Evolutionary conservation across 1,139 yeast genomes (phyloP).

Genomic region (Hyphopichia pseudoburtonii): DNA sequence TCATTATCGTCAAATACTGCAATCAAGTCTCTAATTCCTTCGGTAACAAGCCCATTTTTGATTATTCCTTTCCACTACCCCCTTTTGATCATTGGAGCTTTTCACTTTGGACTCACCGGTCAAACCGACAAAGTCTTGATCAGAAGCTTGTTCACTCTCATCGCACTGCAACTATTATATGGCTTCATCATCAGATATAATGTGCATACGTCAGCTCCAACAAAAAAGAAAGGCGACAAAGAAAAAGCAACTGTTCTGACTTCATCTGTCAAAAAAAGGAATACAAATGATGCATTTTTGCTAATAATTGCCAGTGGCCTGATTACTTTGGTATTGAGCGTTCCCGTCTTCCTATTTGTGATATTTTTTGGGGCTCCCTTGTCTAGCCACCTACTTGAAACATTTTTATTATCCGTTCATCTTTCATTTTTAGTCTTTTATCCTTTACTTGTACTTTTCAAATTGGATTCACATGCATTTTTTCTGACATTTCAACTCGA

Average conservation of each 20-base stretch:
- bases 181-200: conserved; percentile 21
- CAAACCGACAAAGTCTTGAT: conserved; percentile 26
- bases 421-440: conserved; percentile 59
- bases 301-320: conserved; percentile 37
- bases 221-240: conserved; percentile 15
- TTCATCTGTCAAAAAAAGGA: conserved; percentile 10
- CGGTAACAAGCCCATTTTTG: conserved; percentile 23
- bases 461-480: conserved; percentile 47
- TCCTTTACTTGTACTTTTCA: conserved; percentile 64
- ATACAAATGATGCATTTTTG: conserved; percentile 30
- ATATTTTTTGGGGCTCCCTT: conserved; percentile 89
- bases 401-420: conserved; percentile 65
- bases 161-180: conserved; percentile 28
- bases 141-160: conserved; percentile 25
- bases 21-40: conserved; percentile 9
- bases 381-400: conserved; percentile 52
- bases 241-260: too few species aligned
- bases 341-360: conserved; percentile 52
- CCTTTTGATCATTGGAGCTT: conserved; percentile 37
- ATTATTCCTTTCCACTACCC: conserved; percentile 53
- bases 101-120: conserved; percentile 35
- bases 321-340: conserved; percentile 44
- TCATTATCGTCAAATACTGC: background rate
- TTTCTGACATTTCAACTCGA: conserved; percentile 22
- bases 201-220: conserved; percentile 10